Conservation (phyloP, 2,329 filamentous ascomycete genomes). For the Fusarium brevicatenulatum region DNA sequence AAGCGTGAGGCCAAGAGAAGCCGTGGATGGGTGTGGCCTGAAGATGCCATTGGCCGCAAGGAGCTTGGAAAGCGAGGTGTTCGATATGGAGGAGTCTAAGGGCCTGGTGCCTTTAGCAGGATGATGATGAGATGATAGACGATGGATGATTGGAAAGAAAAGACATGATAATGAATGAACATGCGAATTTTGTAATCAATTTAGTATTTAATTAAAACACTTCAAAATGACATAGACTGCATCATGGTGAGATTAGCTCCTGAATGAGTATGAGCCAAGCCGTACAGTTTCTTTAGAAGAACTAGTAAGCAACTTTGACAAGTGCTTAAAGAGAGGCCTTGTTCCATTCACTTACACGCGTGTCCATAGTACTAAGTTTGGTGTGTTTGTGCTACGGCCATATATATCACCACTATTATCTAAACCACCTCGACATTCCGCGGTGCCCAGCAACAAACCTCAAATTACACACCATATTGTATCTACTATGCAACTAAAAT, state of each 20-base stretch:
- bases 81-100: constrained; percentile 57
- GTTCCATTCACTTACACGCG: neutral
- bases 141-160: constrained; percentile 30
- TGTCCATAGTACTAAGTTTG: neutral
- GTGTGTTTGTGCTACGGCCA: neutral
- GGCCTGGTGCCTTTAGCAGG: constrained; percentile 17
- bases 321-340: neutral
- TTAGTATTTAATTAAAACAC: constrained; percentile 28
- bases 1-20: constrained; percentile 80
- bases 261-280: neutral
- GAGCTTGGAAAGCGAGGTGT: constrained; percentile 76
- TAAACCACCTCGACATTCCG: neutral
- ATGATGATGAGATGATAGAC: constrained; percentile 25
- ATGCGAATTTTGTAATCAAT: constrained; percentile 14
- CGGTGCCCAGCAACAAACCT: neutral
- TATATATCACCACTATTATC: neutral
- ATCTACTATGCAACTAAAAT: too few relatives aligned
- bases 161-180: constrained; percentile 27
- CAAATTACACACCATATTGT: neutral
- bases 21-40: constrained; percentile 79
- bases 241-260: neutral
- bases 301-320: neutral
- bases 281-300: neutral
- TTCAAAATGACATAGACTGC: neutral
- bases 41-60: constrained; percentile 76